Evolutionary conservation across 441 rosid species (phyloP), one percentile per base, ranked within the genome.

Genomic region (Euphorbia celastroides): DNA sequence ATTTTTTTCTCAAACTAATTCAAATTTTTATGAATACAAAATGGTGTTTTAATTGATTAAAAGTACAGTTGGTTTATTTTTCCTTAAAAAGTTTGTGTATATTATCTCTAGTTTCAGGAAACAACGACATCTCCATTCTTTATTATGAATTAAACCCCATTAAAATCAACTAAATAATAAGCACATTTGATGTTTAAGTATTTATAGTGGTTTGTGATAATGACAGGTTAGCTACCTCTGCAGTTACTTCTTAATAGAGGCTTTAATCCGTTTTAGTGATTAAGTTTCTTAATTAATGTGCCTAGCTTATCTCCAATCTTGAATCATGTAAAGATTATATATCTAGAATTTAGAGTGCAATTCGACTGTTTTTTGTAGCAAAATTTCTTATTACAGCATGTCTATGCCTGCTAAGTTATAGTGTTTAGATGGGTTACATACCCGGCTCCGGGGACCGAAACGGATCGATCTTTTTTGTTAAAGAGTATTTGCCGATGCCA

Each of bases 211-310:
- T 41, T 14, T 48, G 51, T 38, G 85, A 81, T 58, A 56, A 55
- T 48, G 82, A 81, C 76, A 63, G 55, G 67, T 68, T 10, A 81
- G 67, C 82, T 63, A 78, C 76, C 77, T 62, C 11, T 22, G 52
- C 42, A 64, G 57, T 70, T 72, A 70, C 60, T 9, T 61, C 41
- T 55, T 57, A 32, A 50, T 20, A 54, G 42, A 22, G 38, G 48
- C 60, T 61, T 13, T 60, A 11, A 38, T 52, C 60, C 5, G 10
- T 23, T 51, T 57, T 16, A 38, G 0, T 57, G 23, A 42, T 46
- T 41, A n/a, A n/a, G n/a, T n/a, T 30, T 11, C 67, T 41, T 56
- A 14, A 54, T 63, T 34, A 34, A 34, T 9, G 31, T 28, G 5
- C 41, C 14, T 42, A n/a, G 28, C 36, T 42, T 28, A 11, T 42